Conservation (phyloP, 768 basidiomycete genomes). For the Russula dissimulans region DNA sequence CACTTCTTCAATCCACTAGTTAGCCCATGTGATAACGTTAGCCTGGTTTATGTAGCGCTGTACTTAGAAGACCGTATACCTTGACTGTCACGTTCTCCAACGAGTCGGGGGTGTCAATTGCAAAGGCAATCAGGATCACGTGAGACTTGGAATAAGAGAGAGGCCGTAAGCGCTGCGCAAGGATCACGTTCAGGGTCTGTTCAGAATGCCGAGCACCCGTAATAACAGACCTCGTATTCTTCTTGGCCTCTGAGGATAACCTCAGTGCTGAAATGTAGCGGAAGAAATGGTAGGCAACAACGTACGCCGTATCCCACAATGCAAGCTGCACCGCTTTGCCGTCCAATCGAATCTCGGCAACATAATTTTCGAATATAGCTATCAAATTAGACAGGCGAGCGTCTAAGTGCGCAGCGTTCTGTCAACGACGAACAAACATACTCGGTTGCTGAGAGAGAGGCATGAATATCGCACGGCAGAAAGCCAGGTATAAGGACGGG, state of each 20-base stretch:
- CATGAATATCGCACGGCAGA: not conserved
- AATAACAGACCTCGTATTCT: slow-evolving; percentile 80
- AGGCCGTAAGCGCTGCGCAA: slow-evolving; percentile 73
- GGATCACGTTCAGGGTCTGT: slow-evolving; percentile 4
- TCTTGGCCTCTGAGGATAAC: slow-evolving; percentile 73
- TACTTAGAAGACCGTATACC: slow-evolving; percentile 33
- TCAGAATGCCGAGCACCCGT: not conserved
- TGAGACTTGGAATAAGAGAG: slow-evolving; percentile 98
- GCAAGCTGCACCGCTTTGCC: slow-evolving; percentile 97
- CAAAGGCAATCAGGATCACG: slow-evolving; percentile 95
- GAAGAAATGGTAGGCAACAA: slow-evolving; percentile 21
- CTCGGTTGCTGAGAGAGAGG: slow-evolving; percentile 36
- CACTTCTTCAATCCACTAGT: slow-evolving; percentile 97
- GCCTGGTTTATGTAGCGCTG: not conserved
- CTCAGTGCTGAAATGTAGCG: not conserved
- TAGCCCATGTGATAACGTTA: not conserved
- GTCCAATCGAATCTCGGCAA: slow-evolving; percentile 95
- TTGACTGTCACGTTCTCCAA: slow-evolving; percentile 93
- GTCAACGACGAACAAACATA: slow-evolving; percentile 22
- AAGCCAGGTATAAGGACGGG: not conserved
- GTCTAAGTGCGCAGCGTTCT: slow-evolving; percentile 1
- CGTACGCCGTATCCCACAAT: slow-evolving; percentile 98
- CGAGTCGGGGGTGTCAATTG: slow-evolving; percentile 93
- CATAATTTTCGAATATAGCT: slow-evolving; percentile 99
- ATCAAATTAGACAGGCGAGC: slow-evolving; percentile 11